Conservation (phyloP, 176 grass and related monocot species). For the Ampelocalamus luodianensis region DNA sequence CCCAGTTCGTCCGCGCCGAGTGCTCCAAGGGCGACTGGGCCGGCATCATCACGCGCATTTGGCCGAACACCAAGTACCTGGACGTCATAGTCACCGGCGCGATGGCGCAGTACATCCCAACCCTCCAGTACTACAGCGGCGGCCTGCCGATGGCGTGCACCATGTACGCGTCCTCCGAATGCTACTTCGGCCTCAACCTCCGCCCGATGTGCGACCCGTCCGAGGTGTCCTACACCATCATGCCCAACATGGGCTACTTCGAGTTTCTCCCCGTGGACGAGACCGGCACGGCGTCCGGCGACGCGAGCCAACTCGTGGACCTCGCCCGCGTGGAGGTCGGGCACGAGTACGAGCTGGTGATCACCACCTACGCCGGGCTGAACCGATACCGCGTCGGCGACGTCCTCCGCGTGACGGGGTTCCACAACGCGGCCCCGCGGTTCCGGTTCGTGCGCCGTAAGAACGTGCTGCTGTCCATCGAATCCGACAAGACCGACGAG, state of each 20-base stretch:
- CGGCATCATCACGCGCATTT: conserved; percentile 78
- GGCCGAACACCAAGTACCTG: conserved; percentile 94
- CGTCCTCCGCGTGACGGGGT: conserved; percentile 77
- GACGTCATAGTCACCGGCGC: conserved; percentile 97
- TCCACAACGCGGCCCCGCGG: conserved; percentile 84
- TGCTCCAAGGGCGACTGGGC: conserved; percentile 77
- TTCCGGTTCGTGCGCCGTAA: conserved; percentile 93
- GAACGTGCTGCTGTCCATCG: conserved; percentile 95
- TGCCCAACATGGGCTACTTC: conserved; percentile 99
- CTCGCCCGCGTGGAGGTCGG: conserved; percentile 78
- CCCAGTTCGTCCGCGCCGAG: conserved; percentile 60
- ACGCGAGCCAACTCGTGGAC: conserved; percentile 65
- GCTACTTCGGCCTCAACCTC: conserved; percentile 95
- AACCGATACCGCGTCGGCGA: conserved; percentile 97
- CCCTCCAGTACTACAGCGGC: conserved; percentile 82
- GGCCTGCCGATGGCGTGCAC: conserved; percentile 92
- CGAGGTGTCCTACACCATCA: conserved; percentile 96
- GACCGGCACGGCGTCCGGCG: conserved; percentile 29
- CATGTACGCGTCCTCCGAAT: conserved; percentile 97
- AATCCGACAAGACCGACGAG: conserved; percentile 98
- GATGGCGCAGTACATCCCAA: conserved; percentile 96
- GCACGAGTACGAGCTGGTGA: conserved; percentile 94
- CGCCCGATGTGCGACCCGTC: conserved; percentile 82
- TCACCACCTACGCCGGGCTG: conserved; percentile 91
- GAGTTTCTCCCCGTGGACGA: conserved; percentile 80